phyloP scores from a whole-genome alignment of 2,329 filamentous ascomycete genomes.

The Macrophomina tecta region DNA sequence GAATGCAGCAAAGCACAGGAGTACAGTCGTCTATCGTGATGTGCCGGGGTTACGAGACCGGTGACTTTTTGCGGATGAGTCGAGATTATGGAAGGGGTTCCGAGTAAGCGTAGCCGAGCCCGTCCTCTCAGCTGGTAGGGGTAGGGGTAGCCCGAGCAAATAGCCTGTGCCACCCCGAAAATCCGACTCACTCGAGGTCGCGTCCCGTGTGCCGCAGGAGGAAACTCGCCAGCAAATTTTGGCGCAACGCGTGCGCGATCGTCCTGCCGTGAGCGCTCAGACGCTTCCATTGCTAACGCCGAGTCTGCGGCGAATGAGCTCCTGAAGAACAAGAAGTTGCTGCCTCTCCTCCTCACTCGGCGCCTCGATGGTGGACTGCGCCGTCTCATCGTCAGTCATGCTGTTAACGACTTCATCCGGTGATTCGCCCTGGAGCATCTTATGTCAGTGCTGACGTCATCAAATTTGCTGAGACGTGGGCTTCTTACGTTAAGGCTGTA shows the following conservation, averaged over 20 bases:
- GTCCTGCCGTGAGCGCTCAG: conserved; percentile 17
- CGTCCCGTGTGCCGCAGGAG: conserved; percentile 13
- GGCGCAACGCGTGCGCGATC: conserved; percentile 16
- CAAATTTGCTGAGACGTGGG: conserved; percentile 30
- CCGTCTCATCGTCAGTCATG: conserved; percentile 20
- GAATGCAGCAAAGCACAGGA: background rate
- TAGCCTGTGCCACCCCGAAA: conserved; percentile 19
- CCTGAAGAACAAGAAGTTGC: conserved; percentile 27
- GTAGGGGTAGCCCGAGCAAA: conserved; percentile 11
- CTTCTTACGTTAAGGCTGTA: conserved; percentile 67
- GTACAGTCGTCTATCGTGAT: conserved; percentile 13
- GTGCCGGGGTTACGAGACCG: conserved; percentile 1
- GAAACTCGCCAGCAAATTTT: background rate
- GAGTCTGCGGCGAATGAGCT: conserved; percentile 28
- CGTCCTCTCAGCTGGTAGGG: conserved; percentile 8
- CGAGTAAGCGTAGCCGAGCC: conserved; percentile 21
- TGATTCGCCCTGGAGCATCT: conserved; percentile 48
- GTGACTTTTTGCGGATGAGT: background rate
- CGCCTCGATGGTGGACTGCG: background rate
- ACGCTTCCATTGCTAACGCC: conserved; percentile 21
- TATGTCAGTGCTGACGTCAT: conserved; percentile 44
- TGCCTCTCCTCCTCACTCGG: conserved; percentile 27
- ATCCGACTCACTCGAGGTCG: conserved; percentile 13
- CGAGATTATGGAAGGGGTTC: conserved; percentile 15
- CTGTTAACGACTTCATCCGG: conserved; percentile 40